A percentile compares a stretch with the other conserved stretches of the same genome.
Evolutionary conservation across 805 yeast species (phyloP).

Genomic region (Tetrapisispora nanseiensis): DNA sequence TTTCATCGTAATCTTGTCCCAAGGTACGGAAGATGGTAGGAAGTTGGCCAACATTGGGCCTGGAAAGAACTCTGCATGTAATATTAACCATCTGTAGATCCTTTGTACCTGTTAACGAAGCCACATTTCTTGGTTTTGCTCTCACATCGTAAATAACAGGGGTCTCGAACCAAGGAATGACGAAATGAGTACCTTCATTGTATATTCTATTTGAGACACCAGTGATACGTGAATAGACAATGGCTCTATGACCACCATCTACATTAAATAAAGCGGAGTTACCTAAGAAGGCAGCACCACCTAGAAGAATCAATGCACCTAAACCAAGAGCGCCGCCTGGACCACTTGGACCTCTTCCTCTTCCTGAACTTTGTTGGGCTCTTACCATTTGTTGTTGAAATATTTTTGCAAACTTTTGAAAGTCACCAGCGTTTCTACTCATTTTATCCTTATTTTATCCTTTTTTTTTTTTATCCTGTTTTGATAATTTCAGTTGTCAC

Average conservation of each 20-base stretch:
- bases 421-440: constrained; percentile 32
- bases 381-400: constrained; percentile 39
- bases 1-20: constrained; percentile 92
- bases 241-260: constrained; percentile 98
- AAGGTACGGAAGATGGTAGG: constrained; percentile 85
- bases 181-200: constrained; percentile 90
- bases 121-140: constrained; percentile 93
- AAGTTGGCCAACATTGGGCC: constrained; percentile 70
- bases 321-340: constrained; percentile 44
- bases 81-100: constrained; percentile 98
- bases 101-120: constrained; percentile 94
- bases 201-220: constrained; percentile 80
- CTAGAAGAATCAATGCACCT: constrained; percentile 50
- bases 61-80: constrained; percentile 93
- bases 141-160: constrained; percentile 91
- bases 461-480: no score
- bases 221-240: constrained; percentile 75
- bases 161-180: constrained; percentile 89
- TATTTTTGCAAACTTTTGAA: constrained; percentile 43
- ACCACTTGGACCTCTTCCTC: constrained; percentile 18
- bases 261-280: constrained; percentile 67
- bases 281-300: constrained; percentile 44
- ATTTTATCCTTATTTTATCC: constrained; percentile 7
- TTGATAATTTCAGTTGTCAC: no score
- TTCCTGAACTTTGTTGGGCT: constrained; percentile 29